Base-by-base conservation (phyloP, 148 eudicot species). In the Fallopia convolvulus region DNA sequence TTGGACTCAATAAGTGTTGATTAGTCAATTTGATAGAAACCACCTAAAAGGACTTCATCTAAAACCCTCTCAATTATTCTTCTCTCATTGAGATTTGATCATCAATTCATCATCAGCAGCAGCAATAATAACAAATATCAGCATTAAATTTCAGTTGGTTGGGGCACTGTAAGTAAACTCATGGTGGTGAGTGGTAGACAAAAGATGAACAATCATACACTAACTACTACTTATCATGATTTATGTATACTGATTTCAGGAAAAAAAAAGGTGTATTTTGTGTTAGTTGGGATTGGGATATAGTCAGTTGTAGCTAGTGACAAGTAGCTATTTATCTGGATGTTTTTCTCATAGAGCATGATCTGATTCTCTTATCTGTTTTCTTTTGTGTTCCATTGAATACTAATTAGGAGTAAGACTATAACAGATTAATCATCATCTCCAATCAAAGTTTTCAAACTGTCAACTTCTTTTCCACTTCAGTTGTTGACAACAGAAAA, bases 401-500 rank as follows among this genome's bases (percentile, higher is more conserved):
- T n/a, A 55, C 70, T 26, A 61, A 61, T 61, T 61, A 61, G 39
- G 4, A 26, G 15, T 26, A 17, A 61, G 36, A 30, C 36, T 61
- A 30, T 26, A 26, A 61, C 39, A 61, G 70, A 2, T 26, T 61
- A 33, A 30, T 55, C 9, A 55, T 14, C 44, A 6, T 68, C 46
- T 68, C 46, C 44, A 39, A 15, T 68, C 72, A 11, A 30, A 12
- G 11, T 68, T 5, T 30, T 13, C n/a, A 65, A 65, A 65, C 41
- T 30, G 18, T 42, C 41, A 58, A 58, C 71, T 65, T 55, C 18
- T 18, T 55, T 55, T 5, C 60, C 47, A 1, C 47, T 44, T 41
- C 6, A 41, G 5, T 0, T 14, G n/a, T 15, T 2, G 60, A 53
- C 60, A 21, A 56, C 2, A 32, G 6, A 92, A 80, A 94, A 83